phyloP scores from a whole-genome alignment of 2,329 filamentous ascomycete genomes.

The Talaromyces sp. region DNA sequence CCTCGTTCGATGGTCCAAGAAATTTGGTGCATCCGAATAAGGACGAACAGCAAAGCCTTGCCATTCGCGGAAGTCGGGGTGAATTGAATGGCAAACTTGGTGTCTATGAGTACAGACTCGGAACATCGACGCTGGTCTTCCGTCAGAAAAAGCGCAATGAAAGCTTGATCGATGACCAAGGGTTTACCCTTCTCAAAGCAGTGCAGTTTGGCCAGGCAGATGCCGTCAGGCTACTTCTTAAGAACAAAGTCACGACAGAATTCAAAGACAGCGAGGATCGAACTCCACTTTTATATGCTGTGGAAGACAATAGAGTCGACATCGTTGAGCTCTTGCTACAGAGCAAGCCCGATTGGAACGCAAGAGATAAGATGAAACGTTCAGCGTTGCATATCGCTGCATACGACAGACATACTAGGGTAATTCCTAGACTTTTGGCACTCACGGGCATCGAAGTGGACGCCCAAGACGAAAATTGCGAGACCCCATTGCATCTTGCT shows the following conservation, averaged over 20 bases:
- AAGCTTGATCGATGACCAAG: neutral
- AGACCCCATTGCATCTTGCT: slow-evolving; percentile 10
- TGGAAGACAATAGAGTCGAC: neutral
- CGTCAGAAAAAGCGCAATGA: neutral
- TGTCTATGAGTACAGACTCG: neutral
- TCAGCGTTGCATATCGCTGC: slow-evolving; percentile 11
- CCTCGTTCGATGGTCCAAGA: neutral
- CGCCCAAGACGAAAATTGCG: neutral
- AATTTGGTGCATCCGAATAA: neutral
- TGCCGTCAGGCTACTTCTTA: neutral
- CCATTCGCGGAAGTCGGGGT: neutral
- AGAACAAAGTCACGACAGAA: neutral
- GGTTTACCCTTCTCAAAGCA: neutral
- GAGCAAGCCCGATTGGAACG: neutral
- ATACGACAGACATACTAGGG: neutral
- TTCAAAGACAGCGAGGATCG: neutral
- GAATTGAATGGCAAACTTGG: neutral
- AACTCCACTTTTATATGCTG: neutral
- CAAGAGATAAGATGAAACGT: neutral
- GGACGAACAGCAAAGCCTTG: neutral
- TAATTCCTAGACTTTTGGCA: neutral
- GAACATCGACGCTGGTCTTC: neutral
- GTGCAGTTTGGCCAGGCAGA: neutral
- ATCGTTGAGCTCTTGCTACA: slow-evolving; percentile 11
- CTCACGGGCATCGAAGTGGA: neutral